Base-by-base conservation (phyloP, 1,284 basidiomycete genomes). In the Cutaneotrichosporon cyanovorans region DNA sequence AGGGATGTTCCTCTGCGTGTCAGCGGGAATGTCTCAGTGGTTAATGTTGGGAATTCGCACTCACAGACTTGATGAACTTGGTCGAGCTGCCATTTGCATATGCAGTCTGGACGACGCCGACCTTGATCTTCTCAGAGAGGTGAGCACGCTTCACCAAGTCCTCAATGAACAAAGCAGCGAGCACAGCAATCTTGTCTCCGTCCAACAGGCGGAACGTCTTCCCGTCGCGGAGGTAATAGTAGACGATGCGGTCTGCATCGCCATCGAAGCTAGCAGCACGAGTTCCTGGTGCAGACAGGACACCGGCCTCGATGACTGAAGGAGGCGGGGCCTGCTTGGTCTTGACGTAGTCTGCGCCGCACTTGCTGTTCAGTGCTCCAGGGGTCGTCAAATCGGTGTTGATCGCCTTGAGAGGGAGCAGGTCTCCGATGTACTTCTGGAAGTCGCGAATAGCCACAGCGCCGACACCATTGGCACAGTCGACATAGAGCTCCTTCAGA, bases 1-100 rank as follows among this genome's bases (percentile, higher is more conserved):
- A 28, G 95, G 92, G 19, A 97, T 66, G 46, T 63, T 60, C 40
- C 68, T 60, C 65, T 68, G n/a, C n/a, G n/a, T n/a, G n/a, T n/a
- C n/a, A n/a, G n/a, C n/a, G n/a, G n/a, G n/a, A n/a, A n/a, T n/a
- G n/a, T n/a, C n/a, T n/a, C n/a, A n/a, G n/a, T n/a, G n/a, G n/a
- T n/a, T n/a, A n/a, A n/a, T n/a, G n/a, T n/a, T n/a, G n/a, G n/a
- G n/a, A n/a, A n/a, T n/a, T n/a, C n/a, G n/a, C n/a, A 65, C 76
- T 64, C 57, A 91, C 90, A 70, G 83, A 80, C 20, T 80, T 75
- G 38, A 96, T 77, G 67, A 92, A 98, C 66, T 86, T 87, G 11
- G 95, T 98, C 1, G 93, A 97, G 56, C 82, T 88, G 12, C 95
- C 95, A 62, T 99, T 99, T 28, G 95, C 95, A 69, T 99, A 99